Evolutionary conservation across 106 monocot species (phyloP), one percentile per base, ranked within the genome.

Genomic region (Narthecium ossifragum): DNA sequence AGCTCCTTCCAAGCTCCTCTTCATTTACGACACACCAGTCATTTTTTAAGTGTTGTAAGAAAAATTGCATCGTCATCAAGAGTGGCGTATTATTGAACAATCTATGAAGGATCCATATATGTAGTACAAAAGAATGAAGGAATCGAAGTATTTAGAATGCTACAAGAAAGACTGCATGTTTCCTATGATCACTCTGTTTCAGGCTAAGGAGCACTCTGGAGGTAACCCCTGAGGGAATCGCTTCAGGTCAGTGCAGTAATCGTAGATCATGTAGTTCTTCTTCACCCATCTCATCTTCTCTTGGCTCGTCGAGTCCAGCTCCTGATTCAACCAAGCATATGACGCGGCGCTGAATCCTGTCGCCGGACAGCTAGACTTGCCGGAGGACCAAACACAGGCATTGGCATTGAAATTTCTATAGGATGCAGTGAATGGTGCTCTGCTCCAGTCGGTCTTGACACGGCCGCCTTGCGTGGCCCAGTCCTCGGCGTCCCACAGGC

Each of bases 391-490:
- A n/a, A 62, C 31, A 55, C 83, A 83, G 5, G 70, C 70, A 18
- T 80, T 31, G 11, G 75, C 75, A 6, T 62, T 65, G 53, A 69
- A 85, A 46, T 69, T 58, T 32, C 68, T 63, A 48, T 72, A 85
- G 22, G 69, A 59, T 9, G 79, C 74, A 7, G 38, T 50, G 24
- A 84, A 84, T 6, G 84, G 84, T 0, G 84, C 84, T 55, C 47
- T 25, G 1, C 34, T 55, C 84, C 84, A 84, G 27, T 84, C 84
- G 1, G 84, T 75, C 67, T 84, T 84, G 31, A 84, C 49, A 0
- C 61, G 75, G n/a, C 84, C 84, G 6, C 84, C 84, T 30, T 61
- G 55, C 1, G 84, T 83, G 3, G 83, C 83, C 83, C 57, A 57
- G 33, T 57, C 57, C 34, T 57, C 57, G 0, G 57, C 57, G 17